Conservation (phyloP, 1,284 basidiomycete species). For the Moesziomyces globuligerus region DNA sequence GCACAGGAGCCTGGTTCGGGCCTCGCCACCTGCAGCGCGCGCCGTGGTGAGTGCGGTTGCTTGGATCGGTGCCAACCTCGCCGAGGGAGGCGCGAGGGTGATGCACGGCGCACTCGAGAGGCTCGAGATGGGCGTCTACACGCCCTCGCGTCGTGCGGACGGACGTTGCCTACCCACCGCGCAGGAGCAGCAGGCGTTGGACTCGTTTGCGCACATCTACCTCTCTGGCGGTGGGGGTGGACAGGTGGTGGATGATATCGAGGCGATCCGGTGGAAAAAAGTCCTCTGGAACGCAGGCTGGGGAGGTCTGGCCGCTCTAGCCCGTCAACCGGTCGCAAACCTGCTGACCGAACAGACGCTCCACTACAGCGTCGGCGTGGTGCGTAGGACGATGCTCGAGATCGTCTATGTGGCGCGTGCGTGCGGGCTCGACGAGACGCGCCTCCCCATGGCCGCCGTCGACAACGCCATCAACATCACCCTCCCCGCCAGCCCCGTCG, state of each 20-base stretch:
- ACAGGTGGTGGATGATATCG: conserved; percentile 69
- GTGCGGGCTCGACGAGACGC: conserved; percentile 48
- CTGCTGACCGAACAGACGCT: conserved; percentile 65
- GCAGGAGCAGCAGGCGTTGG: conserved; percentile 61
- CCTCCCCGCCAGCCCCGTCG: conserved; percentile 13
- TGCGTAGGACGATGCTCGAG: conserved; percentile 68
- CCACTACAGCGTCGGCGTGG: conserved; percentile 67
- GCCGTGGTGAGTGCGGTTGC: conserved; percentile 68
- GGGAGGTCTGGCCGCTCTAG: conserved; percentile 68
- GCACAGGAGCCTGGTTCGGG: conserved; percentile 71
- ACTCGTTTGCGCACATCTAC: conserved; percentile 67
- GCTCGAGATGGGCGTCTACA: conserved; percentile 68
- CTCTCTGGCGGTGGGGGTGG: conserved; percentile 67
- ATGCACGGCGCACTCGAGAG: conserved; percentile 51
- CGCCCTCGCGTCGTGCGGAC: background rate
- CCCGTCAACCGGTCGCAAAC: conserved; percentile 68
- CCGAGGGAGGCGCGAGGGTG: conserved; percentile 42
- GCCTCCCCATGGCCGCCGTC: conserved; percentile 42
- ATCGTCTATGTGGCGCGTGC: conserved; percentile 68
- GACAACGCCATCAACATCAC: conserved; percentile 55
- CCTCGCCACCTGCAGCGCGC: conserved; percentile 30
- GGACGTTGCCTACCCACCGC: background rate
- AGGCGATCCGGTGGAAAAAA: conserved; percentile 71
- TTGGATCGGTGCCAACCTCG: conserved; percentile 69
- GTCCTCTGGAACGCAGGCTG: conserved; percentile 63